Evolutionary conservation across 495 filamentous ascomycete genomes (phyloP).

Genomic region (Penicillium macrosclerotiorum): DNA sequence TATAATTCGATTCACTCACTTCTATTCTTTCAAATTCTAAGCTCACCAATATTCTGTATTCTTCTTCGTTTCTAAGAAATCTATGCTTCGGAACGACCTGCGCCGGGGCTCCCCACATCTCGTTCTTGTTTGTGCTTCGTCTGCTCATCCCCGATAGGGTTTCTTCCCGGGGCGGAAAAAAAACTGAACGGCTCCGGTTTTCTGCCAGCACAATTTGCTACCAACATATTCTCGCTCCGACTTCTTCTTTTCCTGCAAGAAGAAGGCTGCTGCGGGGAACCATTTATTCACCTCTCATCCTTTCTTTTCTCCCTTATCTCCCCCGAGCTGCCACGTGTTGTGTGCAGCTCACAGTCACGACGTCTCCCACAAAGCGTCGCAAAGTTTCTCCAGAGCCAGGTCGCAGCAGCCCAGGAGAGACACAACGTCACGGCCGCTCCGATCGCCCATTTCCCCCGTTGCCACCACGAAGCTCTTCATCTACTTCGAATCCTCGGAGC

Average conservation of each 20-base stretch:
- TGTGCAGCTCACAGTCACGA: slow-evolving; percentile 77
- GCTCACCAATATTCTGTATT: too few species aligned
- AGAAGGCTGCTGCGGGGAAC: slow-evolving; percentile 3
- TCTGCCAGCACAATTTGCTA: slow-evolving; percentile 20
- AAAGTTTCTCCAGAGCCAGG: slow-evolving; percentile 62
- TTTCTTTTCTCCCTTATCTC: slow-evolving; percentile 15
- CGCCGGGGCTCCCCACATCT: neutral
- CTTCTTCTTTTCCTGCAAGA: slow-evolving; percentile 11
- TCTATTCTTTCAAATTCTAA: too few species aligned
- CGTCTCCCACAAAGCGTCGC: slow-evolving; percentile 89
- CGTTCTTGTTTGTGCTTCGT: neutral
- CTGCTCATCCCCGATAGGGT: slow-evolving; percentile 7
- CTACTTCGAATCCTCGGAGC: slow-evolving; percentile 32
- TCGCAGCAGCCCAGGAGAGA: slow-evolving; percentile 41
- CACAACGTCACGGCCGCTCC: slow-evolving; percentile 41
- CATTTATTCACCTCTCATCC: slow-evolving; percentile 5
- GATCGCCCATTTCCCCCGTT: slow-evolving; percentile 23
- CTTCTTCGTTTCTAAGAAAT: too few species aligned
- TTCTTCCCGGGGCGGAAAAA: slow-evolving; percentile 17
- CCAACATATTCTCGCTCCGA: slow-evolving; percentile 4
- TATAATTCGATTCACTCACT: too few species aligned
- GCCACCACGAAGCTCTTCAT: slow-evolving; percentile 27
- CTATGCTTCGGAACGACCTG: neutral
- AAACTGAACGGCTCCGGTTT: slow-evolving; percentile 15
- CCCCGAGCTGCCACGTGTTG: slow-evolving; percentile 48